A percentile compares a stretch with the other conserved stretches of the same genome.
Conservation (phyloP, 352 stramenopile species). For the Phytophthora pseudosyringae region DNA sequence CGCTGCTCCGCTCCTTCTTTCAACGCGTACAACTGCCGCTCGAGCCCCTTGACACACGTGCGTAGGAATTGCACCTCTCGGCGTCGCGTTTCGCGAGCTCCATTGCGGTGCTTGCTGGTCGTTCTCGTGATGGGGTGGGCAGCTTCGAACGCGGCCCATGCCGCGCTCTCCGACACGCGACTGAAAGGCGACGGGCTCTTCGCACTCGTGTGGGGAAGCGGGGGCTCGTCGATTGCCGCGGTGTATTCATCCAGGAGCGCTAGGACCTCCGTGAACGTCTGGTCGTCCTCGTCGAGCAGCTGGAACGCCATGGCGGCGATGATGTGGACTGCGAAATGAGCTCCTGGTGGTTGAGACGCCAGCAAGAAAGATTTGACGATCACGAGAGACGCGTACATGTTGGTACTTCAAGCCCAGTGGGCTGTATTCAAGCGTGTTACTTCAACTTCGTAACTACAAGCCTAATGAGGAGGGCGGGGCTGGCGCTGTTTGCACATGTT, state of each 20-base stretch:
- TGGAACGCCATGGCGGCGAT: constrained; percentile 6
- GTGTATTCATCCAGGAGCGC: constrained; percentile 38
- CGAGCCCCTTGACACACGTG: constrained; percentile 23
- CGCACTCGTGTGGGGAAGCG: neutral
- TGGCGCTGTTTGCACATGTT: constrained; percentile 3
- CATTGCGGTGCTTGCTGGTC: constrained; percentile 42
- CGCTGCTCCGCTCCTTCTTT: constrained; percentile 19
- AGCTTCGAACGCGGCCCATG: constrained; percentile 29
- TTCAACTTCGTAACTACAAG: constrained; percentile 36
- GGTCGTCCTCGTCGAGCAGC: constrained; percentile 33
- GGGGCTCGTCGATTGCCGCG: constrained; percentile 6
- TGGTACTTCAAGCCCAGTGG: neutral
- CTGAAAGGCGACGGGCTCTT: constrained; percentile 1
- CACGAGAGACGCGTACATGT: neutral
- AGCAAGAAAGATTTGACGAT: constrained; percentile 2
- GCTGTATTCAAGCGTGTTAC: constrained; percentile 21
- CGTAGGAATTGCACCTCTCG: constrained; percentile 37
- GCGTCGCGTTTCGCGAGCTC: constrained; percentile 38
- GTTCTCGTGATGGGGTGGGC: constrained; percentile 18
- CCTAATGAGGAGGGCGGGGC: neutral
- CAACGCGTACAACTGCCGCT: constrained; percentile 25
- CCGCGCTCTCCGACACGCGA: constrained; percentile 7
- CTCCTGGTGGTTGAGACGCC: constrained; percentile 6
- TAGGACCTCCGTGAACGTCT: constrained; percentile 37
- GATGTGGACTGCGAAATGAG: neutral